These are phyloP conservation scores for Coemansia guatemalensis DNA, from an alignment of 192 early-diverging fungal genomes.

Conservation along the genomic window DNA sequence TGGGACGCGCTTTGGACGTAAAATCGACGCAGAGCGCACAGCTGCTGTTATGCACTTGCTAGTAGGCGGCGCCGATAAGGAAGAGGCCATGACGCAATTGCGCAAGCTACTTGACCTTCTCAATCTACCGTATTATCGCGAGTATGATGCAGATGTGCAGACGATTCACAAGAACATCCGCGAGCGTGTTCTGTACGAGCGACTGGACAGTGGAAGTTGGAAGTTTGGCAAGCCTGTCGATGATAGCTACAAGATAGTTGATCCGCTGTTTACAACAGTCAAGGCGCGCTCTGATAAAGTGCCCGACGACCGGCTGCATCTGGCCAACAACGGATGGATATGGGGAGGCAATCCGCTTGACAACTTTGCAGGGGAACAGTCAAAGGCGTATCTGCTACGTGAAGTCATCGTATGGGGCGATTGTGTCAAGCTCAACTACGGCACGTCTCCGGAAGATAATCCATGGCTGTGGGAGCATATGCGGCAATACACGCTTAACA, in stretches of 20 bases:
- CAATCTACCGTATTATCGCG: slow-evolving; percentile 83
- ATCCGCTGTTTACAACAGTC: slow-evolving; percentile 96
- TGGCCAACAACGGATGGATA: slow-evolving; percentile 98
- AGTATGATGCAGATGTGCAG: slow-evolving; percentile 76
- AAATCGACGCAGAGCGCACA: slow-evolving; percentile 29
- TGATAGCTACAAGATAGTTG: slow-evolving; percentile 73
- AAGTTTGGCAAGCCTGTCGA: slow-evolving; percentile 69
- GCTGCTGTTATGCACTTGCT: slow-evolving; percentile 37
- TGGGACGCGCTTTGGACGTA: slow-evolving; percentile 36
- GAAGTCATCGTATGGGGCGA: slow-evolving; percentile 99
- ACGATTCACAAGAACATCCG: slow-evolving; percentile 71
- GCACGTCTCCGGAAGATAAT: slow-evolving; percentile 74
- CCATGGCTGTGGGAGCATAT: slow-evolving; percentile 98
- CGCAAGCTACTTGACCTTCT: slow-evolving; percentile 76
- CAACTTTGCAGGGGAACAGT: slow-evolving; percentile 89
- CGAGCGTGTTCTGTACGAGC: slow-evolving; percentile 79
- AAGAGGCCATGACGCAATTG: slow-evolving; percentile 51
- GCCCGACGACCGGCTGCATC: slow-evolving; percentile 65
- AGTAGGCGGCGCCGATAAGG: slow-evolving; percentile 17
- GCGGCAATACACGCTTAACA: slow-evolving; percentile 81
- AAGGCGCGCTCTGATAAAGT: slow-evolving; percentile 62
- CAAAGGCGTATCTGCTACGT: slow-evolving; percentile 87
- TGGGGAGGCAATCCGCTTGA: slow-evolving; percentile 87
- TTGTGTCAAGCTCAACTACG: slow-evolving; percentile 98
- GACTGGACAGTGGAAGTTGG: slow-evolving; percentile 83